A percentile compares a stretch with the other conserved stretches of the same genome.
Conservation (phyloP, 345 rosid genomes). For the Brassica juncea region DNA sequence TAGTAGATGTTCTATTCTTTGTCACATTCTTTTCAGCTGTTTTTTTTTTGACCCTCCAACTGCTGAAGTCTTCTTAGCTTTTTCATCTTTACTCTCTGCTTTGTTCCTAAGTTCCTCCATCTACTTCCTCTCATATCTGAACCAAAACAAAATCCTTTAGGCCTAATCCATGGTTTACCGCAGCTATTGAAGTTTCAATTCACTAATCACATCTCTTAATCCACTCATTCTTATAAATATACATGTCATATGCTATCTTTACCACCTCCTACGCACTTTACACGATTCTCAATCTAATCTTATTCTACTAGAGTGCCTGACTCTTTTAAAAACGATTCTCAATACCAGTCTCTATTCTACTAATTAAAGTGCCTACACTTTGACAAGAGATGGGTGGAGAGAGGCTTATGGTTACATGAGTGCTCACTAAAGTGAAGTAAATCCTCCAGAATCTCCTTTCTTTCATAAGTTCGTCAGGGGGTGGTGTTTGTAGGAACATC, state of each 20-base stretch:
- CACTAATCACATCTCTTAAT: slow-evolving; percentile 10
- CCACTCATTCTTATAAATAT: neutral
- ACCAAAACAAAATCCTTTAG: slow-evolving; percentile 6
- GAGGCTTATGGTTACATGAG: slow-evolving; percentile 79
- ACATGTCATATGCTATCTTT: neutral
- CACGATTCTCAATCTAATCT: neutral
- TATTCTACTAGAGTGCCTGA: neutral
- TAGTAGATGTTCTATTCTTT: slow-evolving; percentile 53
- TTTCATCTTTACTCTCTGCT: slow-evolving; percentile 62
- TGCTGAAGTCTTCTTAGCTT: slow-evolving; percentile 47
- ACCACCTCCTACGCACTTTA: slow-evolving; percentile 1
- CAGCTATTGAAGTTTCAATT: slow-evolving; percentile 17
- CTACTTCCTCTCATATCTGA: slow-evolving; percentile 70
- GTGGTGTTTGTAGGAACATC: neutral
- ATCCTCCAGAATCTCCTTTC: slow-evolving; percentile 93
- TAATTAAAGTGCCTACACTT: slow-evolving; percentile 1
- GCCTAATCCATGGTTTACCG: slow-evolving; percentile 15
- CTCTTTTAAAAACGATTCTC: slow-evolving; percentile 11
- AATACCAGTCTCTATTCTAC: neutral
- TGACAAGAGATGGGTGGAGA: neutral
- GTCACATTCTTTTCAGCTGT: slow-evolving; percentile 42
- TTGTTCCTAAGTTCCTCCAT: slow-evolving; percentile 69
- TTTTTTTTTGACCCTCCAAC: slow-evolving; percentile 47
- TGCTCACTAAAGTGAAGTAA: slow-evolving; percentile 88
- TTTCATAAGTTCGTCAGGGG: slow-evolving; percentile 50